phyloP scores from a whole-genome alignment of 2,329 filamentous ascomycete species.

The Sordariomycetes sp. region DNA sequence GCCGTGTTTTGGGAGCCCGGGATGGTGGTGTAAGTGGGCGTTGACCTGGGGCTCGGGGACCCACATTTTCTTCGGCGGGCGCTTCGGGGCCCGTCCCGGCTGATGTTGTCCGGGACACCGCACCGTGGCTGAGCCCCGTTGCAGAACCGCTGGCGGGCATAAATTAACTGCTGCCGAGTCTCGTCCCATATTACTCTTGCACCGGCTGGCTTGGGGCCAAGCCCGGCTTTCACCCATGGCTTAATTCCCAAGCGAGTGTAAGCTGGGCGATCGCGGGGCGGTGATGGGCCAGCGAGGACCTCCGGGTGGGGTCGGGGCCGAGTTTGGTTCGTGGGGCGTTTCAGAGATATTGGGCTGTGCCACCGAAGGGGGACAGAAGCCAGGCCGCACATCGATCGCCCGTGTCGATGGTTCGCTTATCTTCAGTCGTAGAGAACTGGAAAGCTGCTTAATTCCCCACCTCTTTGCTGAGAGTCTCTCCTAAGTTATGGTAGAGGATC shows the following conservation, averaged over 20 bases:
- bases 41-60: background rate
- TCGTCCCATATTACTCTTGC: background rate
- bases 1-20: background rate
- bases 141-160: background rate
- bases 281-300: too few relatives aligned
- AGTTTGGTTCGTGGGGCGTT: background rate
- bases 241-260: too few relatives aligned
- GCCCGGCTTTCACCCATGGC: too few relatives aligned
- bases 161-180: background rate
- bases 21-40: background rate
- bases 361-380: background rate
- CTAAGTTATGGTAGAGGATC: too few relatives aligned
- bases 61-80: background rate
- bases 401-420: background rate
- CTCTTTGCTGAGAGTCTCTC: too few relatives aligned
- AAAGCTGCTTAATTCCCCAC: too few relatives aligned
- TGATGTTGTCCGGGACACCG: background rate
- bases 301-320: too few relatives aligned
- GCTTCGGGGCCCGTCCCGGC: background rate
- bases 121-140: background rate
- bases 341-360: background rate
- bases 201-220: background rate
- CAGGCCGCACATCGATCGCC: background rate
- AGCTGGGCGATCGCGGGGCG: too few relatives aligned
- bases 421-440: background rate